Base-by-base conservation (phyloP, 768 basidiomycete species). In the Hypholoma fasciculare region DNA sequence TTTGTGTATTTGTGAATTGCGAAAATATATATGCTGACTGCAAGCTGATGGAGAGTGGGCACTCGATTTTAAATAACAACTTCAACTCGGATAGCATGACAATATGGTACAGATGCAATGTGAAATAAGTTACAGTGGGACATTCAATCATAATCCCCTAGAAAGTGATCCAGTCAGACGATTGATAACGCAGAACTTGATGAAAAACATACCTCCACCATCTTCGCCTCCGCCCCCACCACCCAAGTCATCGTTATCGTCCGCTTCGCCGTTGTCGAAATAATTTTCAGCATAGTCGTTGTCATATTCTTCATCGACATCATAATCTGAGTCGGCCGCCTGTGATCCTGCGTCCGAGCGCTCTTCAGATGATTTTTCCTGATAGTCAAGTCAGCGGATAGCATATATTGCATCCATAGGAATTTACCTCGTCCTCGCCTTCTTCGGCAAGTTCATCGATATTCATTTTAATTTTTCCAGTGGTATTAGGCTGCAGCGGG, bases 231-330 rank as follows among this genome's bases (percentile, higher is more conserved):
- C 90, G 4, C 81, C 89, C 9, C 80, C 88, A 0, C 82, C 92
- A 5, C 88, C 90, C 19, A 90, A 70, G 64, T 92, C 87, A 64
- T 94, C 92, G 54, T 82, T 71, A 65, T 94, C 90, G 52, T 94
- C 92, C 3, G 79, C 86, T 71, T 93, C 92, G 16, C 92, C 92
- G 54, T 92, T 93, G 70, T 94, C 92, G 68, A 94, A 94, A 78
- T 94, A 94, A 68, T 94, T 92, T 60, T 90, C 89, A 2, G 88
- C 92, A 61, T 94, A 94, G 61, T 94, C 92, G 63, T 94, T 93
- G 71, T 94, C 92, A 66, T 94, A 92, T 65, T 93, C 92, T 70
- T 96, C 93, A 34, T 93, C 89, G 19, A 90, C 89, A 61, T 93
- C 92, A 66, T 93, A 93, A 69, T 94, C 91, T 23, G 84, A 86